Conservation (phyloP, 2,329 filamentous ascomycete genomes). For the Penicillium sp. region DNA sequence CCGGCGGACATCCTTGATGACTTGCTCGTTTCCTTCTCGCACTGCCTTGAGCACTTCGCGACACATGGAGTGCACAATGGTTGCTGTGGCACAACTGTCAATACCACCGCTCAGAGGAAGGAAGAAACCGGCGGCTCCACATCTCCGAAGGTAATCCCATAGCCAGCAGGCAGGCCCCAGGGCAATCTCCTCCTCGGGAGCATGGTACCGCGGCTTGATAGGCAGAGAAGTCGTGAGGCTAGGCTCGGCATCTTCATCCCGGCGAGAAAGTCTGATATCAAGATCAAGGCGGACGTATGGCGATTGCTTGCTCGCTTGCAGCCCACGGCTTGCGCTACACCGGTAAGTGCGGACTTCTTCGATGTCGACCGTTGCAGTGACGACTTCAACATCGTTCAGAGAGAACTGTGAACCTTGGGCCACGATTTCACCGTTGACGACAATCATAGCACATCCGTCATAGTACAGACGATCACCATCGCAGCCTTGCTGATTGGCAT, state of each 20-base stretch:
- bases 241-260: slow-evolving; percentile 44
- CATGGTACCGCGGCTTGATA: slow-evolving; percentile 54
- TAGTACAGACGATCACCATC: slow-evolving; percentile 62
- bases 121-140: slow-evolving; percentile 39
- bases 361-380: slow-evolving; percentile 64
- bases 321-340: slow-evolving; percentile 27
- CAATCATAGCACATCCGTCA: slow-evolving; percentile 62
- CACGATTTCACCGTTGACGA: slow-evolving; percentile 60
- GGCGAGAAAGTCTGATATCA: slow-evolving; percentile 35
- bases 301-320: slow-evolving; percentile 35
- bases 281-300: slow-evolving; percentile 39
- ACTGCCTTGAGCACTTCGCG: slow-evolving; percentile 37
- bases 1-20: slow-evolving; percentile 53
- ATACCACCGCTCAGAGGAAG: slow-evolving; percentile 42
- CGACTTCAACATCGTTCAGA: slow-evolving; percentile 63
- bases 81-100: slow-evolving; percentile 39
- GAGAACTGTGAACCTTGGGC: slow-evolving; percentile 66
- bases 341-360: slow-evolving; percentile 55
- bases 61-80: slow-evolving; percentile 43
- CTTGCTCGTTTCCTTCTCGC: slow-evolving; percentile 43
- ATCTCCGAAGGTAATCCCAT: slow-evolving; percentile 47
- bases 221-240: slow-evolving; percentile 45
- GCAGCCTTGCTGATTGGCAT: slow-evolving; percentile 61
- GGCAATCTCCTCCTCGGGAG: slow-evolving; percentile 66
- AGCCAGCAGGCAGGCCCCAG: slow-evolving; percentile 64